Base-by-base conservation (phyloP, 257 asterid genomes). In the Primulina huaijiensis region DNA sequence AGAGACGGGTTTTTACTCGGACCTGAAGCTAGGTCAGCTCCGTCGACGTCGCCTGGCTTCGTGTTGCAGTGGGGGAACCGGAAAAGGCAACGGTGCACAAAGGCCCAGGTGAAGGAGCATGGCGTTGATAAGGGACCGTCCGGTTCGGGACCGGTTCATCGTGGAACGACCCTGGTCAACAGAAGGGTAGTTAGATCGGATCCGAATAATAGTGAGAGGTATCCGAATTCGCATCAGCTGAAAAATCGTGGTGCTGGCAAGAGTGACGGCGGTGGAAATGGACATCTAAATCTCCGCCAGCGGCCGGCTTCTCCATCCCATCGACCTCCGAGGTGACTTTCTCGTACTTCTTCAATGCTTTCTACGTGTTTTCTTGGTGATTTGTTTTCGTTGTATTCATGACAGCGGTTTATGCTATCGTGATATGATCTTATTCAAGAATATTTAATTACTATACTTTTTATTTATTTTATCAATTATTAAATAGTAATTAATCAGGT, bases 31-130 rank as follows among this genome's bases (percentile, higher is more conserved):
- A 79, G 81, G 78, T 77, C 88, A 59, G 79, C 79, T 2, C 76
- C 72, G 17, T 79, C 86, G 71, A 57, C 92, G 81, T 80, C 97
- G 73, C 81, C 92, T 0, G 34, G 4, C 34, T 31, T 31, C 34
- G 83, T 78, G 5, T 78, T 92, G 78, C 97, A 87, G 85, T 87
- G 94, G 96, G 98, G 97, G 11, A 90, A 82, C 70, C 78, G 89
- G 69, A 93, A 93, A 73, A 77, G 96, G 81, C 73, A 86, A 58
- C 84, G 92, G 21, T 87, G 98, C 78, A 85, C 83, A 92, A 92
- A 90, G 82, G 83, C 76, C 34, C 92, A 81, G 69, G 82, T 65
- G 8, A 86, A 85, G 46, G 46, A 9, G 46, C 3, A 9, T 9
- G 3, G 46, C 3, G 9, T 38, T 9, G 46, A 9, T 37, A 74